These are phyloP conservation scores for Pseudonitzschia delicatissima DNA, from an alignment of 108 stramenopile species.

Conservation along the genomic window DNA sequence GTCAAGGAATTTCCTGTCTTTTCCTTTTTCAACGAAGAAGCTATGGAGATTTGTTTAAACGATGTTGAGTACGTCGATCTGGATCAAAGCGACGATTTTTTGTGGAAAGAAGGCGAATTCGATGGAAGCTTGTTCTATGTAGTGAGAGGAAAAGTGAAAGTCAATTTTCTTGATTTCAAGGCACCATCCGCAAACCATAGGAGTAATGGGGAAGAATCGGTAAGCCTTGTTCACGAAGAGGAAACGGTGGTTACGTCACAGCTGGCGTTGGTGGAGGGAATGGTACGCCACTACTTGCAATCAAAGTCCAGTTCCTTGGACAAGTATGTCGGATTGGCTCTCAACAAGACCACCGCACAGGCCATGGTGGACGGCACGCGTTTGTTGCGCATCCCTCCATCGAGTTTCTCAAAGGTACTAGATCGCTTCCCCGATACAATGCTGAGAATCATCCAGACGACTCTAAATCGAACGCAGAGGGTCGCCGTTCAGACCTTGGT, in stretches of 20 bases:
- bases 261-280: slow-evolving; percentile 33
- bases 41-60: slow-evolving; percentile 27
- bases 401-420: slow-evolving; percentile 34
- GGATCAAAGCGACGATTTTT: not conserved
- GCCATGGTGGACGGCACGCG: slow-evolving; percentile 28
- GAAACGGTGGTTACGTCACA: slow-evolving; percentile 47
- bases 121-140: slow-evolving; percentile 54
- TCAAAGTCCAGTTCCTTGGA: not conserved
- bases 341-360: slow-evolving; percentile 25
- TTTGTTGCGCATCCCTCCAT: slow-evolving; percentile 36
- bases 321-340: slow-evolving; percentile 1
- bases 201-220: slow-evolving; percentile 16
- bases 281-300: slow-evolving; percentile 24
- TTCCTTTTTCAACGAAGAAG: slow-evolving; percentile 45
- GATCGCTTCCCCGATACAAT: slow-evolving; percentile 40
- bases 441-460: slow-evolving; percentile 39
- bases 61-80: slow-evolving; percentile 38
- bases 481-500: slow-evolving; percentile 50
- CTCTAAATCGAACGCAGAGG: slow-evolving; percentile 43
- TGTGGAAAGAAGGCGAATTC: slow-evolving; percentile 31
- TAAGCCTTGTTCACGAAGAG: slow-evolving; percentile 26
- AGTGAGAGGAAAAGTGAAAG: slow-evolving; percentile 32
- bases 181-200: not conserved
- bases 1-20: slow-evolving; percentile 42
- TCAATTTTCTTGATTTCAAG: slow-evolving; percentile 16